A percentile compares a stretch with the other conserved stretches of the same genome.
Evolutionary conservation across 2,329 filamentous ascomycete species (phyloP).

Genomic region (Didymella keratinophila): DNA sequence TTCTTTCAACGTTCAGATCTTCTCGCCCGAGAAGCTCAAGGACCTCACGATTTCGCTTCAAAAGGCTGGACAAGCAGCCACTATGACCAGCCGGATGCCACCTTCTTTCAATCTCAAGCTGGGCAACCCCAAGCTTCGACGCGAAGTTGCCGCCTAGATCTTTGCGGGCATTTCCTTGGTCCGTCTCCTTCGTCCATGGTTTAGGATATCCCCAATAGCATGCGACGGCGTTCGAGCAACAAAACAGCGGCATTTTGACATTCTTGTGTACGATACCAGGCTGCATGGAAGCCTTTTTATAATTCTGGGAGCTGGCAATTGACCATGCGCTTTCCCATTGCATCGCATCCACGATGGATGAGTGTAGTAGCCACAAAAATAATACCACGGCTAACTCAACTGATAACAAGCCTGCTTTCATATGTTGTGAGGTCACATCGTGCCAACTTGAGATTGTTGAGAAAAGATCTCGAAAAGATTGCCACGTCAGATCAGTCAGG

Average conservation of each 20-base stretch:
- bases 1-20: slow-evolving; percentile 53
- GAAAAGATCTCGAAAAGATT: neutral
- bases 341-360: slow-evolving; percentile 1
- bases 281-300: slow-evolving; percentile 2
- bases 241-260: slow-evolving; percentile 22
- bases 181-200: slow-evolving; percentile 25
- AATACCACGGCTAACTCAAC: neutral
- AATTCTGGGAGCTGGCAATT: slow-evolving; percentile 19
- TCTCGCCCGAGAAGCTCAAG: slow-evolving; percentile 45
- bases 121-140: slow-evolving; percentile 36
- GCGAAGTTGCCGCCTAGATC: slow-evolving; percentile 26
- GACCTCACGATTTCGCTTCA: slow-evolving; percentile 48
- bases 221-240: slow-evolving; percentile 32
- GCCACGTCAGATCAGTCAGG: slow-evolving; percentile 1
- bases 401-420: neutral
- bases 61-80: slow-evolving; percentile 51
- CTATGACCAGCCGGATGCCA: slow-evolving; percentile 44
- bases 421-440: neutral
- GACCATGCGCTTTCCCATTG: slow-evolving; percentile 22
- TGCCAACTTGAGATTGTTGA: slow-evolving; percentile 1
- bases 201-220: slow-evolving; percentile 37
- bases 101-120: slow-evolving; percentile 45
- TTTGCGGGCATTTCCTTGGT: slow-evolving; percentile 11
- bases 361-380: neutral
- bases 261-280: slow-evolving; percentile 7